Base-by-base conservation (phyloP, 495 filamentous ascomycete genomes). In the Podospora conica region DNA sequence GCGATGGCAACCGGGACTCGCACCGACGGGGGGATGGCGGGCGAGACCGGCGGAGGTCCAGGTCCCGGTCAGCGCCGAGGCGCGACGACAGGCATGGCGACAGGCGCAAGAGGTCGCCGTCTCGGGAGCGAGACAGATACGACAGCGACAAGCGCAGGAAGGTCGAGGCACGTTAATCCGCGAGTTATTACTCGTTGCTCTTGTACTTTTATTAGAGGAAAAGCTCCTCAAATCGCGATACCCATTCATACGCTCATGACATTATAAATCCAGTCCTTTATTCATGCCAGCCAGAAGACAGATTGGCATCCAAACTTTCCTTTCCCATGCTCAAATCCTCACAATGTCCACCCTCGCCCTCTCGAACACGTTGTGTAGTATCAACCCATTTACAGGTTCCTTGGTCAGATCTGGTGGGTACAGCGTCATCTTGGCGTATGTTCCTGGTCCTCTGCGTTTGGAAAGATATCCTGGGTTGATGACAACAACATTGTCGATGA, bases 391-490 rank as follows among this genome's bases (percentile, higher is more conserved):
- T 24, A 79, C 79, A 18, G 58, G 69, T 23, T 87, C 82, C 1
- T 86, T 82, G 3, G 78, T 81, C 27, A 91, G 56, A 7, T 75
- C 74, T 25, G 84, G 81, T 3, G 90, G 90, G 65, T 90, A 84
- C 4, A 97, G 75, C 24, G 85, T 85, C 81, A 97, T 81, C 31
- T 88, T 87, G 2, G 91, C 89, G 71, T 89, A 97, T 3, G 91
- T 93, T 5, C 93, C 93, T 1, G 92, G 81, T 0, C 85, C 91
- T 70, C 86, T 86, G 65, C 88, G 84, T 71, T 96, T 96, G 23
- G 91, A 93, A n/a, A 96, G 76, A 56, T 86, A 89, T 1, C 93
- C 92, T 0, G 93, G 93, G 77, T 97, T 97, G 74, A 97, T 88
- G 8, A 91, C 88, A 0, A 95, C 77, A 3, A 96, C 91, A 67